Percentiles rank a stretch among this genome's conserved stretches.
phyloP scores from a whole-genome alignment of 495 filamentous ascomycete species.

The Patellaria atrata region DNA sequence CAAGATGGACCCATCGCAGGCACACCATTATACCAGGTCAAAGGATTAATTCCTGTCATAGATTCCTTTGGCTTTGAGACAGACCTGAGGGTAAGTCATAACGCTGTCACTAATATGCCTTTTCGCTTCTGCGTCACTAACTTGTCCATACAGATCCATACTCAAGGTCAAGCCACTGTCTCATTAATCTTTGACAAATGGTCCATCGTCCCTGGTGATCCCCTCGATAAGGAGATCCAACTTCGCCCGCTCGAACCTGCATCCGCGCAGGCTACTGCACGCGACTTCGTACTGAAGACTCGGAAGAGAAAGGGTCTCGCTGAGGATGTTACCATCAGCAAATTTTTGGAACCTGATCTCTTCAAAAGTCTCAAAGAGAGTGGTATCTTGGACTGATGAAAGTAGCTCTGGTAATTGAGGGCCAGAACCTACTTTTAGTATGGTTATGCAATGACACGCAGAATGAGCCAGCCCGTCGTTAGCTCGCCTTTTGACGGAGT shows the following conservation, averaged over 20 bases:
- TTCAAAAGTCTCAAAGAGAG: constrained; percentile 78
- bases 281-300: constrained; percentile 95
- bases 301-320: constrained; percentile 81
- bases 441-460: no score
- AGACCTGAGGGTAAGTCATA: constrained; percentile 47
- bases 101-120: not conserved
- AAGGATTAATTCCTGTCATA: constrained; percentile 84
- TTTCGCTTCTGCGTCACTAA: not conserved
- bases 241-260: constrained; percentile 78
- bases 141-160: constrained; percentile 47
- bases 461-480: no score
- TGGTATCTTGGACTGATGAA: constrained; percentile 58
- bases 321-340: constrained; percentile 88
- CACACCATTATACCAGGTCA: constrained; percentile 81
- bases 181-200: constrained; percentile 92
- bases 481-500: no score
- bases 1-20: constrained; percentile 87
- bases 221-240: constrained; percentile 74
- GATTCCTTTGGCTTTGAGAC: constrained; percentile 97
- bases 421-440: no score
- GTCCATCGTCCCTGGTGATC: constrained; percentile 90
- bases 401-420: no score
- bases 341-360: constrained; percentile 89
- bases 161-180: constrained; percentile 79
- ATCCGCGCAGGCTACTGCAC: constrained; percentile 66